phyloP scores from a whole-genome alignment of 768 basidiomycete genomes.

The Macrolepiota albuminosa region DNA sequence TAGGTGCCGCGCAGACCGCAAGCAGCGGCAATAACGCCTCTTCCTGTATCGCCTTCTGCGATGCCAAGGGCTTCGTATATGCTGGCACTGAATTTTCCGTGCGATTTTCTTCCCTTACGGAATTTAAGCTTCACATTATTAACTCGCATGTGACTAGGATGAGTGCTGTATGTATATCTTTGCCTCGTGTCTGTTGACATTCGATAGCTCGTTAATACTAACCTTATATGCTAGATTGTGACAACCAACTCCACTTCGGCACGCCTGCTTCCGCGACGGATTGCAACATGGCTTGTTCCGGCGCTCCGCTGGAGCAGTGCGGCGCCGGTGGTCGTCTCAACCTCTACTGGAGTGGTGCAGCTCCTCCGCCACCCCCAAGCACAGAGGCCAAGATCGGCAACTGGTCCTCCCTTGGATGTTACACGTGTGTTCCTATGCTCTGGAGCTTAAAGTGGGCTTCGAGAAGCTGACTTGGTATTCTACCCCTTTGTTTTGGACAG shows the following conservation, averaged over 20 bases:
- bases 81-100: conserved; percentile 64
- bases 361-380: conserved; percentile 51
- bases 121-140: conserved; percentile 1
- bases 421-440: conserved; percentile 39
- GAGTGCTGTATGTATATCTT: conserved; percentile 49
- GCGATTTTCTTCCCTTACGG: conserved; percentile 8
- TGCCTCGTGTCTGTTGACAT: conserved; percentile 6
- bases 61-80: conserved; percentile 45
- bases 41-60: conserved; percentile 44
- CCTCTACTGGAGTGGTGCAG: conserved; percentile 57
- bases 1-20: conserved; percentile 42
- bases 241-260: conserved; percentile 44
- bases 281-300: conserved; percentile 60
- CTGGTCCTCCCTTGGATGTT: conserved; percentile 75
- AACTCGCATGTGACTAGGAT: conserved; percentile 11
- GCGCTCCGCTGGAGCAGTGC: conserved; percentile 52
- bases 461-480: conserved; percentile 34
- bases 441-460: conserved; percentile 17
- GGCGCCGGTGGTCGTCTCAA: conserved; percentile 58
- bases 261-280: conserved; percentile 42
- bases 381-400: conserved; percentile 51
- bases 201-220: not conserved
- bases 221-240: conserved; percentile 48
- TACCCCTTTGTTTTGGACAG: conserved; percentile 27
- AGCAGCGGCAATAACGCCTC: conserved; percentile 58